Evolutionary conservation across 805 yeast species (phyloP).

Genomic region (Pichia thaimueangensis): DNA sequence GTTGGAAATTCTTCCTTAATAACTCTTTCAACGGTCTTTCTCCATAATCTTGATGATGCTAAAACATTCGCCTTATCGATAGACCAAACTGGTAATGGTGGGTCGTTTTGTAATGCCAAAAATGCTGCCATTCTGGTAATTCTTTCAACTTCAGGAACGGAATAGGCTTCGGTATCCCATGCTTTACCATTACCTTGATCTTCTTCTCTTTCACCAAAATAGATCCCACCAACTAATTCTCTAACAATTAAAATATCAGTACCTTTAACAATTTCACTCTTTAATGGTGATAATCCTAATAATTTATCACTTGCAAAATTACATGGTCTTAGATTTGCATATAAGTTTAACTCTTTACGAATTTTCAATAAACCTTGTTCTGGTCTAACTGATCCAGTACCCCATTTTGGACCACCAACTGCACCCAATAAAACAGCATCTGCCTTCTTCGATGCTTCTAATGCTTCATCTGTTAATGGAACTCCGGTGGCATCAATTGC

Average conservation of each 20-base stretch:
- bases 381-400: constrained; percentile 92
- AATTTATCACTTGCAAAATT: constrained; percentile 82
- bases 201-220: constrained; percentile 93
- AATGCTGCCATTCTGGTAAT: constrained; percentile 98
- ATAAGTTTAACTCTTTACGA: constrained; percentile 87
- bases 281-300: constrained; percentile 82
- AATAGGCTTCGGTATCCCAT: constrained; percentile 87
- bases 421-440: constrained; percentile 97
- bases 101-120: constrained; percentile 85
- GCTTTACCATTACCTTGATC: constrained; percentile 85
- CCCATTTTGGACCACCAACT: constrained; percentile 99
- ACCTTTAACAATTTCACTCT: constrained; percentile 77
- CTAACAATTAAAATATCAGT: constrained; percentile 91
- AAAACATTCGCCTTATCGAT: constrained; percentile 96
- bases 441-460: constrained; percentile 75
- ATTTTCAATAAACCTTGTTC: constrained; percentile 94
- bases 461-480: constrained; percentile 81
- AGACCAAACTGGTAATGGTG: constrained; percentile 94
- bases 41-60: constrained; percentile 95
- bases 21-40: constrained; percentile 83
- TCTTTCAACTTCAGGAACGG: constrained; percentile 88
- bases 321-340: constrained; percentile 97
- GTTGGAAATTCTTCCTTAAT: constrained; percentile 87
- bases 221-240: constrained; percentile 96
- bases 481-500: constrained; percentile 95